phyloP scores from a whole-genome alignment of 768 basidiomycete species.

The Kwoniella bestiolae region DNA sequence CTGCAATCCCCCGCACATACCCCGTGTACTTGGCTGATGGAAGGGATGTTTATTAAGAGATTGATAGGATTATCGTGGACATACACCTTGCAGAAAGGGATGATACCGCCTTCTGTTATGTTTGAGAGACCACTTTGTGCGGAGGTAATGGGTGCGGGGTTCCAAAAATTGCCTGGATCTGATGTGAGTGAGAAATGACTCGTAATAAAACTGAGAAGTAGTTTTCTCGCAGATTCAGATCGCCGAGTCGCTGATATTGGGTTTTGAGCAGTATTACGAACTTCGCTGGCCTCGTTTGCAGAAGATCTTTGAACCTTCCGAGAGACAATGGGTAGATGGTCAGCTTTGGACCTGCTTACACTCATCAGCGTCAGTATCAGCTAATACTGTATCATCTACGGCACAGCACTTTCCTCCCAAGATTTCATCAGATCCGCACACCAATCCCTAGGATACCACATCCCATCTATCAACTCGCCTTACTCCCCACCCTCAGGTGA shows the following conservation, averaged over 20 bases:
- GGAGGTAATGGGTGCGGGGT: constrained; percentile 81
- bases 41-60: constrained; percentile 13
- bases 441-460: constrained; percentile 35
- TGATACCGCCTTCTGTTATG: constrained; percentile 65
- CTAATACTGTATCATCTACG: neutral
- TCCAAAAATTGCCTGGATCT: constrained; percentile 69
- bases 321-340: constrained; percentile 70
- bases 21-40: neutral
- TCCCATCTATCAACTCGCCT: constrained; percentile 1
- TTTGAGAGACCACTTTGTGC: constrained; percentile 68
- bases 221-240: no score
- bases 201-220: no score
- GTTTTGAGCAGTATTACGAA: constrained; percentile 69
- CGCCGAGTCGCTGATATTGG: no score
- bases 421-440: constrained; percentile 34
- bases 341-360: constrained; percentile 8
- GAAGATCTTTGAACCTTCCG: constrained; percentile 67
- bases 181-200: constrained; percentile 64
- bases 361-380: no score
- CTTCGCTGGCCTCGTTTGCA: constrained; percentile 79
- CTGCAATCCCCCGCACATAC: neutral
- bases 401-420: constrained; percentile 26
- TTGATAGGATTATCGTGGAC: constrained; percentile 63
- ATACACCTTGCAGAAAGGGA: constrained; percentile 62
- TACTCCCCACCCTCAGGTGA: constrained; percentile 26